These are phyloP conservation scores for Calocera viscosa DNA, from an alignment of 768 basidiomycete genomes.

Conservation along the genomic window DNA sequence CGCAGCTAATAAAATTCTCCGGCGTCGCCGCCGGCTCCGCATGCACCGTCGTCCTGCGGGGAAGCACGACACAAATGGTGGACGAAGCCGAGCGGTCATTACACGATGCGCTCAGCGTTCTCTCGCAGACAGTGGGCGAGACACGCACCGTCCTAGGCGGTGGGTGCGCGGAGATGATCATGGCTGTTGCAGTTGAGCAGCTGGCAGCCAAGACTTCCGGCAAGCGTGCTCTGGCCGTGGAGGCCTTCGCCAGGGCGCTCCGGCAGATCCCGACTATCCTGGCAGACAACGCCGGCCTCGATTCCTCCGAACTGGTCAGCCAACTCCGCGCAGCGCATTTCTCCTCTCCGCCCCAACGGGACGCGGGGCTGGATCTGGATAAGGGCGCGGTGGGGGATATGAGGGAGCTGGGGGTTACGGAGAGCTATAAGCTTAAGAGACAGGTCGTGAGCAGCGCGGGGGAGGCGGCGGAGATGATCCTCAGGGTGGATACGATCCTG, in stretches of 20 bases:
- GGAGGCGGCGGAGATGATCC: constrained; percentile 97
- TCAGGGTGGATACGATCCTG: constrained; percentile 88
- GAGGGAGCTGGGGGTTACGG: constrained; percentile 76
- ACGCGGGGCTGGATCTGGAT: constrained; percentile 91
- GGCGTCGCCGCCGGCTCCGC: constrained; percentile 96
- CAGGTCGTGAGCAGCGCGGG: constrained; percentile 90
- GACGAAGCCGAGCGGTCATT: constrained; percentile 97
- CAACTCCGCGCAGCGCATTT: constrained; percentile 86
- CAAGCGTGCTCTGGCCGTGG: constrained; percentile 91
- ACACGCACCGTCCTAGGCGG: constrained; percentile 89
- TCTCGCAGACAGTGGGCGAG: constrained; percentile 96
- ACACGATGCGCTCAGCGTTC: constrained; percentile 92
- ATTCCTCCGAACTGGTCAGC: constrained; percentile 90
- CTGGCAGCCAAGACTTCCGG: constrained; percentile 72
- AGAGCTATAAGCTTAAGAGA: constrained; percentile 93
- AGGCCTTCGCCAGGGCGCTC: constrained; percentile 79
- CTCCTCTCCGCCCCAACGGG: constrained; percentile 51
- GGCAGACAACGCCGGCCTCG: constrained; percentile 95
- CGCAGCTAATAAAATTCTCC: constrained; percentile 95
- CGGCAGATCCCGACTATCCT: constrained; percentile 89
- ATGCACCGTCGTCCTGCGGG: constrained; percentile 93
- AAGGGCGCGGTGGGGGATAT: constrained; percentile 75
- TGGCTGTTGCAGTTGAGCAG: constrained; percentile 90
- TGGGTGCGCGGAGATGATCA: constrained; percentile 96
- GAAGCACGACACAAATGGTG: constrained; percentile 97